A percentile compares a stretch with the other conserved stretches of the same genome.
These are phyloP conservation scores for Saraca asoca DNA, from an alignment of 331 rosid species.

Conservation along the genomic window DNA sequence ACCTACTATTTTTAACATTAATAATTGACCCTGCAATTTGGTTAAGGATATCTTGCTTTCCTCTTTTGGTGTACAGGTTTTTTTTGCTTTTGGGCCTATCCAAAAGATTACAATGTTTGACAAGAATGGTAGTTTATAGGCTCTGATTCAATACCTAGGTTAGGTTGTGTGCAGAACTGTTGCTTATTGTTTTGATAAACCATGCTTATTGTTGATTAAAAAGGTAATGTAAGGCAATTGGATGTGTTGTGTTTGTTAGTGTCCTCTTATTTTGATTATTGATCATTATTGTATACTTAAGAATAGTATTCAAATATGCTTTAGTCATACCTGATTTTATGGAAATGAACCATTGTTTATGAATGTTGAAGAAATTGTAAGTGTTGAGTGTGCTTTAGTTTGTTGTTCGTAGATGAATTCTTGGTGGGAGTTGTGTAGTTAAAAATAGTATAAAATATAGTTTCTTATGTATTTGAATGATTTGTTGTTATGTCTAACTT, in stretches of 20 bases:
- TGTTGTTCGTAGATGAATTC: no score
- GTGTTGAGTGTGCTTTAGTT: no score
- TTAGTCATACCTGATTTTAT: no score
- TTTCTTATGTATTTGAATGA: no score
- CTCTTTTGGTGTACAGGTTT: slow-evolving; percentile 54
- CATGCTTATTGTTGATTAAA: slow-evolving; percentile 14
- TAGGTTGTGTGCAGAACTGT: slow-evolving; percentile 37
- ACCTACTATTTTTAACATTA: background rate
- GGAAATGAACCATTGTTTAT: no score
- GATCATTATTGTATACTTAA: no score
- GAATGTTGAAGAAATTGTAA: no score
- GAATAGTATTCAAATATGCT: no score
- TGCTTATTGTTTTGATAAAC: slow-evolving; percentile 17
- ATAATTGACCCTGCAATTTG: slow-evolving; percentile 23
- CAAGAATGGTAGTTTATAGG: slow-evolving; percentile 93
- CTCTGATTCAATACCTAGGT: slow-evolving; percentile 94
- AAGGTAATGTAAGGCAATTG: slow-evolving; percentile 8
- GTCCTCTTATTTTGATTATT: no score
- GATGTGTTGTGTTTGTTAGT: slow-evolving; percentile 17
- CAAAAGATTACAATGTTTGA: slow-evolving; percentile 98
- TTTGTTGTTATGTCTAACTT: no score
- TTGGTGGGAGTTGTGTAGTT: no score
- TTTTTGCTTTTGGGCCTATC: slow-evolving; percentile 87
- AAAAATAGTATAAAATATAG: no score
- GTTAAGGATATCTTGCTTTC: slow-evolving; percentile 10